Evolutionary conservation across 257 asterid genomes (phyloP).

Genomic region (Nicotiana undulata): DNA sequence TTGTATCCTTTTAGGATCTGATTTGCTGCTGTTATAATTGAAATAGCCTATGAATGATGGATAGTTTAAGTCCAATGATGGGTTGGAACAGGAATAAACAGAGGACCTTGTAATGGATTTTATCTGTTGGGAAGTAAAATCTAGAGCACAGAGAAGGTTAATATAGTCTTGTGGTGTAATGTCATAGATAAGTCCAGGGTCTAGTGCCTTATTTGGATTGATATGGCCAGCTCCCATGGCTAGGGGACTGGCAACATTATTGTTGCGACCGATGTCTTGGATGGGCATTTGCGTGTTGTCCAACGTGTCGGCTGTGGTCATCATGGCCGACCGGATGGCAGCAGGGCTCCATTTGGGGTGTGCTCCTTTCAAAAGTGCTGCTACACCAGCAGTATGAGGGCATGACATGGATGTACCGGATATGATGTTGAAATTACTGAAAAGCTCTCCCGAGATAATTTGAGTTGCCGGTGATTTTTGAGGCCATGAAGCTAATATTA

Average conservation of each 20-base stretch:
- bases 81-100: constrained; percentile 35
- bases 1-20: constrained; percentile 1
- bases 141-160: constrained; percentile 43
- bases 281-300: constrained; percentile 46
- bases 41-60: constrained; percentile 68
- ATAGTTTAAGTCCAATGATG: constrained; percentile 61
- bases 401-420: constrained; percentile 84
- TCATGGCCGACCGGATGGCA: constrained; percentile 62
- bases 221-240: constrained; percentile 72
- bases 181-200: constrained; percentile 66
- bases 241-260: constrained; percentile 42
- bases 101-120: constrained; percentile 38
- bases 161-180: constrained; percentile 31
- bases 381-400: constrained; percentile 66
- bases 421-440: constrained; percentile 36
- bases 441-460: constrained; percentile 21
- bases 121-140: constrained; percentile 35
- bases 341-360: constrained; percentile 70
- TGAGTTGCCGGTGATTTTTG: constrained; percentile 4
- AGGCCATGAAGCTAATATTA: constrained; percentile 65
- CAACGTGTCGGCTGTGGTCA: constrained; percentile 45
- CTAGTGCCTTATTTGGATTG: constrained; percentile 55
- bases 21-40: background rate
- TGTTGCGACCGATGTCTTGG: constrained; percentile 25
- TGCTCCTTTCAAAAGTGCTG: constrained; percentile 46